Evolutionary conservation across 495 filamentous ascomycete genomes (phyloP).

Genomic region (Jackrogersella multiformis): DNA sequence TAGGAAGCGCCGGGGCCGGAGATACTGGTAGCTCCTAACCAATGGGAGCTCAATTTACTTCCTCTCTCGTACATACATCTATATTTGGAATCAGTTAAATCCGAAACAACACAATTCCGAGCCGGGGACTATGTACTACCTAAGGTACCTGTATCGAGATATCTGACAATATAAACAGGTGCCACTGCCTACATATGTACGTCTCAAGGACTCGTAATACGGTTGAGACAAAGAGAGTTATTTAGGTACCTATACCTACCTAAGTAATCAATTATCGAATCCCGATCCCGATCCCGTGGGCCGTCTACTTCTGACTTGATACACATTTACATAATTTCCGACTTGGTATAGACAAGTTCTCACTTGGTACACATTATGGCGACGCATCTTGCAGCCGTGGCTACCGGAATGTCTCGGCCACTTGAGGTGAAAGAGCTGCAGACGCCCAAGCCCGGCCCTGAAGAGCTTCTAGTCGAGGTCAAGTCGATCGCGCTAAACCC

Average conservation of each 20-base stretch:
- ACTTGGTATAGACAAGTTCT: too few relatives aligned
- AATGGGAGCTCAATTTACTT: not conserved
- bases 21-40: not conserved
- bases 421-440: conserved; percentile 48
- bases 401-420: conserved; percentile 45
- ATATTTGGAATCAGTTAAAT: conserved; percentile 8
- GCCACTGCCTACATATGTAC: too few relatives aligned
- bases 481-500: conserved; percentile 63
- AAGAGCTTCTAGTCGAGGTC: conserved; percentile 59
- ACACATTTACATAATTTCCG: too few relatives aligned
- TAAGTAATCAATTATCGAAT: too few relatives aligned
- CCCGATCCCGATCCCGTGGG: too few relatives aligned
- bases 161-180: not conserved
- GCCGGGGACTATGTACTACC: not conserved
- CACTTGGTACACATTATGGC: too few relatives aligned
- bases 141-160: not conserved
- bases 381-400: conserved; percentile 57
- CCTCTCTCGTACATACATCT: not conserved
- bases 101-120: conserved; percentile 14
- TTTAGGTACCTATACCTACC: too few relatives aligned
- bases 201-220: too few relatives aligned
- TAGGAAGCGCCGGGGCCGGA: too few relatives aligned
- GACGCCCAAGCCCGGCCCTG: conserved; percentile 57
- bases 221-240: too few relatives aligned
- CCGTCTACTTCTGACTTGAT: too few relatives aligned